Base-by-base conservation (phyloP, 495 filamentous ascomycete species). In the Bryoglossum gracile region DNA sequence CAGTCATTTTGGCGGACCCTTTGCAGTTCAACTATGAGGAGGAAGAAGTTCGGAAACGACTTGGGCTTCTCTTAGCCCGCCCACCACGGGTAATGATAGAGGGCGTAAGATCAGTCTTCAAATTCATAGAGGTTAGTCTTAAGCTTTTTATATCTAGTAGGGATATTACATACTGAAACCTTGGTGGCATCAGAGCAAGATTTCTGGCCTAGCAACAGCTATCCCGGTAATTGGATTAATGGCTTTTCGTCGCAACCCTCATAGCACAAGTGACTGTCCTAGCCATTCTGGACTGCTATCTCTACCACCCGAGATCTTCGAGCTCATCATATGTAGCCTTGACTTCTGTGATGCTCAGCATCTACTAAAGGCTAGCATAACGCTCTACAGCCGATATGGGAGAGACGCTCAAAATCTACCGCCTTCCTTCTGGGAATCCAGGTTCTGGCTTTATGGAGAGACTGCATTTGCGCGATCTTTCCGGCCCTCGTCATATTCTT, bases 371-470 rank as follows among this genome's bases (percentile, higher is more conserved):
- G 45, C 45, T 28, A 48, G 45, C 39, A 9, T 19, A 39, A 14
- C 9, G 19, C 32, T 48, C 9, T 48, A 38, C 14, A 48, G 45
- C 37, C 45, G 19, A 25, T 48, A 48, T 39, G n/a, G n/a, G n/a
- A 25, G 19, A 8, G n/a, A 34, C 37, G 33, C 25, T 39, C 23
- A 22, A 10, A 24, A 48, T 28, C 34, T 48, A 48, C 45, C 45
- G 11, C 22, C 32, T 39, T 37, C 45, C 3, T 48, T 48, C 33
- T 48, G 45, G 45, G 45, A 48, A 22, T 48, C 45, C 14, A 48
- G 45, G 34, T 48, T 48, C 21, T 48, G 32, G 45, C 21, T 22
- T 48, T 34, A 48, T 10, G 45, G 45, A 11, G 45, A 48, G 34
- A 38, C 45, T 13, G 32, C 34, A 14, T 48, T 48, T 21, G 33